phyloP scores from a whole-genome alignment of 2,329 filamentous ascomycete genomes.

The Hymenoscyphus fructigenus region DNA sequence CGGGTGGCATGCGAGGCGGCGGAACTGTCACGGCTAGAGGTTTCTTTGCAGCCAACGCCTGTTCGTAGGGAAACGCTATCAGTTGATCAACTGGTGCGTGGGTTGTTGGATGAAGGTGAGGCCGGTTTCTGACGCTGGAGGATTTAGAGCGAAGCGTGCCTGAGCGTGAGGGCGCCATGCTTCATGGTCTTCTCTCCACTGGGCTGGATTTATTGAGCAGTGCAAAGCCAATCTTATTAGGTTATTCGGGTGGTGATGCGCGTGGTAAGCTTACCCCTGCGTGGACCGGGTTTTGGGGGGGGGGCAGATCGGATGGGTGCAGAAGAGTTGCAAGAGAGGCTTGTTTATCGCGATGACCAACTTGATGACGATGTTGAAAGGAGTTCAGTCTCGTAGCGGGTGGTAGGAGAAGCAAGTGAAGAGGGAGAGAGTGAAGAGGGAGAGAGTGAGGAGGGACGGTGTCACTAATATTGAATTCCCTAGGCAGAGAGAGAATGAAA shows the following conservation, averaged over 20 bases:
- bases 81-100: slow-evolving; percentile 30
- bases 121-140: not conserved
- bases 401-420: not conserved
- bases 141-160: not conserved
- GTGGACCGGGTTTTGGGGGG: not conserved
- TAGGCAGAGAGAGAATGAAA: not conserved
- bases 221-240: slow-evolving; percentile 1
- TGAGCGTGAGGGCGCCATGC: slow-evolving; percentile 1
- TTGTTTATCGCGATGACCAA: not conserved
- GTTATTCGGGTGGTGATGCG: not conserved
- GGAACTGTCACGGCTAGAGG: slow-evolving; percentile 48
- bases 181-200: slow-evolving; percentile 1
- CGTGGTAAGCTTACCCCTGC: slow-evolving; percentile 1
- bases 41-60: slow-evolving; percentile 56
- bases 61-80: slow-evolving; percentile 60
- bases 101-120: not conserved
- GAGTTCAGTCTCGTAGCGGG: not conserved
- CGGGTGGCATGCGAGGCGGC: slow-evolving; percentile 31
- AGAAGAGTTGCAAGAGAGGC: not conserved
- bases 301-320: not conserved
- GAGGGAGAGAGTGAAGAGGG: not conserved
- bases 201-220: not conserved
- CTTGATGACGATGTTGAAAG: not conserved
- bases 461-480: slow-evolving; percentile 3
- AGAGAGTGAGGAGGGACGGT: not conserved